These are phyloP conservation scores for Porphyrellus sp. DNA, from an alignment of 1,284 basidiomycete genomes.

Conservation along the genomic window DNA sequence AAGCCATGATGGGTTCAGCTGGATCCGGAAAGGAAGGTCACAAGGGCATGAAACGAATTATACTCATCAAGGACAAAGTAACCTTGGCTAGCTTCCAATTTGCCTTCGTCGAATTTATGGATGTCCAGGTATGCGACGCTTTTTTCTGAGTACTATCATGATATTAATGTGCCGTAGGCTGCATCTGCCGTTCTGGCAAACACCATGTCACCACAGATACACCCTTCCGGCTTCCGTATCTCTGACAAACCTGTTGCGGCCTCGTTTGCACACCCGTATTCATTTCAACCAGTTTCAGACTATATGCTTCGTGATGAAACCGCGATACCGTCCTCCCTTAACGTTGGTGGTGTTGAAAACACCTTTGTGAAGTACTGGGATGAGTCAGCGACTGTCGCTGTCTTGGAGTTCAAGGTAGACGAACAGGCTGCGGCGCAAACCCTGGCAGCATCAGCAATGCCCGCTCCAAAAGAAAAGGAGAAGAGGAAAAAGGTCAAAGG, in stretches of 20 bases:
- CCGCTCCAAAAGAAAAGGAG: conserved; percentile 51
- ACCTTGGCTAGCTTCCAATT: conserved; percentile 87
- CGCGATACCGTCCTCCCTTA: conserved; percentile 59
- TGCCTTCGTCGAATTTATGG: conserved; percentile 87
- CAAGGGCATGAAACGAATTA: conserved; percentile 79
- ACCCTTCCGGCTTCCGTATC: conserved; percentile 86
- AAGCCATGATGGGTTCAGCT: conserved; percentile 68
- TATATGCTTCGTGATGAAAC: conserved; percentile 72
- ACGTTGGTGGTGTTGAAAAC: conserved; percentile 65
- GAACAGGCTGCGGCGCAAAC: conserved; percentile 45
- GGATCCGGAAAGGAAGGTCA: conserved; percentile 69
- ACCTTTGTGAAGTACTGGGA: conserved; percentile 83
- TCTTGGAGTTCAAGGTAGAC: conserved; percentile 78
- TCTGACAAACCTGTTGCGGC: conserved; percentile 81
- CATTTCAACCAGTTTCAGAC: conserved; percentile 77
- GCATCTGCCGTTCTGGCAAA: conserved; percentile 73
- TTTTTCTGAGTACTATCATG: conserved; percentile 2
- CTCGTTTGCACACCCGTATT: conserved; percentile 83
- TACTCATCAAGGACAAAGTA: conserved; percentile 82
- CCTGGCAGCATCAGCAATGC: conserved; percentile 26
- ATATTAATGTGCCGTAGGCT: conserved; percentile 42
- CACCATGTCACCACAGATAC: conserved; percentile 76
- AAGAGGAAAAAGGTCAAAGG: conserved; percentile 63
- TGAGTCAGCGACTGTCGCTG: conserved; percentile 65
- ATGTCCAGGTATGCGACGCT: conserved; percentile 58